These are phyloP conservation scores for Leersia perrieri DNA, from an alignment of 176 grass and related monocot genomes.

Conservation along the genomic window DNA sequence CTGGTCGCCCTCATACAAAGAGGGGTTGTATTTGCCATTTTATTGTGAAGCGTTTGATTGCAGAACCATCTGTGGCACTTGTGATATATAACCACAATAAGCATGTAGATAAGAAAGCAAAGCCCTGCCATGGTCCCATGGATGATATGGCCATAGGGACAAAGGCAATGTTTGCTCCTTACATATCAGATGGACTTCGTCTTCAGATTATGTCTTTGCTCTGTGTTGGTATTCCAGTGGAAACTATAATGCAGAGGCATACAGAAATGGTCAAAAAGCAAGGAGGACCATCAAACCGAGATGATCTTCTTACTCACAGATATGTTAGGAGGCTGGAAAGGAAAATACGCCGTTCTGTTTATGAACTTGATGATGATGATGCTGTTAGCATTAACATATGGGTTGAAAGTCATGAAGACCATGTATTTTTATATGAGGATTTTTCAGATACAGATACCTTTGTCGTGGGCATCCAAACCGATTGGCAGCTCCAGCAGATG, in stretches of 20 bases:
- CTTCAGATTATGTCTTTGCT: conserved; percentile 90
- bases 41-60: conserved; percentile 95
- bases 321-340: conserved; percentile 93
- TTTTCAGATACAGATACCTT: conserved; percentile 79
- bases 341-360: conserved; percentile 78
- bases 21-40: conserved; percentile 97
- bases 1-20: conserved; percentile 95
- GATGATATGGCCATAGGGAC: conserved; percentile 86
- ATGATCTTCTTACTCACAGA: conserved; percentile 99
- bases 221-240: conserved; percentile 86
- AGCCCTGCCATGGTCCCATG: conserved; percentile 89
- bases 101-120: conserved; percentile 88
- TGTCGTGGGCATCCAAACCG: conserved; percentile 83
- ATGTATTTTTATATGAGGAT: conserved; percentile 81
- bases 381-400: conserved; percentile 63
- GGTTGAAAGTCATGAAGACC: conserved; percentile 81
- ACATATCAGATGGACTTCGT: conserved; percentile 85
- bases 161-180: conserved; percentile 90
- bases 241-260: conserved; percentile 96
- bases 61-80: conserved; percentile 85
- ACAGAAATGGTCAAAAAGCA: conserved; percentile 72
- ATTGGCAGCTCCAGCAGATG: conserved; percentile 98
- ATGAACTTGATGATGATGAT: conserved; percentile 78
- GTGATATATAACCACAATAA: conserved; percentile 98
- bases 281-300: conserved; percentile 82